These are phyloP conservation scores for Bertia moriformis DNA, from an alignment of 2,329 filamentous ascomycete species.

Conservation along the genomic window DNA sequence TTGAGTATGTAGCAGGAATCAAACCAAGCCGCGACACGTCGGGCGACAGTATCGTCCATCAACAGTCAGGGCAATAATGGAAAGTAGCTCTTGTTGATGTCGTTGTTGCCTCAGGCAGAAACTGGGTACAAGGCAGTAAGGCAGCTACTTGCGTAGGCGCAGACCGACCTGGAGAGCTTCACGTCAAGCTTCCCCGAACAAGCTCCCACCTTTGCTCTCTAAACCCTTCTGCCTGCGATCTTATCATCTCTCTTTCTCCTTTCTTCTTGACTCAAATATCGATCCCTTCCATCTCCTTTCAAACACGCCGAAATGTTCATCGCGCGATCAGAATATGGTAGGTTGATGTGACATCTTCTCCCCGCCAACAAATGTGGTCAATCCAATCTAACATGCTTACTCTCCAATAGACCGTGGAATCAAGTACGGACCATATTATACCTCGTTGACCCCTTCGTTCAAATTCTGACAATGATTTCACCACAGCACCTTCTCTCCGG, in stretches of 20 bases:
- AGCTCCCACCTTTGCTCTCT: not conserved
- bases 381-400: not conserved
- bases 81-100: too few species aligned
- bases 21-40: not conserved
- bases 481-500: slow-evolving; percentile 89
- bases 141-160: not conserved
- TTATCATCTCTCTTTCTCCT: not conserved
- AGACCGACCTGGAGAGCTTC: not conserved
- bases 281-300: not conserved
- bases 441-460: not conserved
- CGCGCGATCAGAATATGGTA: slow-evolving; percentile 99
- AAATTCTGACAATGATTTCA: slow-evolving; percentile 5
- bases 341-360: slow-evolving; percentile 21
- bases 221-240: not conserved
- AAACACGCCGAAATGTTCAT: slow-evolving; percentile 76
- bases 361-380: not conserved
- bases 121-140: not conserved
- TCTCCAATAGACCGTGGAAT: slow-evolving; percentile 70
- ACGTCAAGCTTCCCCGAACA: not conserved
- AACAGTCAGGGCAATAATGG: too few species aligned
- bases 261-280: not conserved
- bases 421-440: slow-evolving; percentile 47
- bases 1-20: too few species aligned
- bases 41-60: not conserved
- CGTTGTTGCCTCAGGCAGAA: not conserved